Percentiles rank a stretch among this genome's conserved stretches.
Conservation (phyloP, 75 land plant genomes). For the Larix kaempferi region DNA sequence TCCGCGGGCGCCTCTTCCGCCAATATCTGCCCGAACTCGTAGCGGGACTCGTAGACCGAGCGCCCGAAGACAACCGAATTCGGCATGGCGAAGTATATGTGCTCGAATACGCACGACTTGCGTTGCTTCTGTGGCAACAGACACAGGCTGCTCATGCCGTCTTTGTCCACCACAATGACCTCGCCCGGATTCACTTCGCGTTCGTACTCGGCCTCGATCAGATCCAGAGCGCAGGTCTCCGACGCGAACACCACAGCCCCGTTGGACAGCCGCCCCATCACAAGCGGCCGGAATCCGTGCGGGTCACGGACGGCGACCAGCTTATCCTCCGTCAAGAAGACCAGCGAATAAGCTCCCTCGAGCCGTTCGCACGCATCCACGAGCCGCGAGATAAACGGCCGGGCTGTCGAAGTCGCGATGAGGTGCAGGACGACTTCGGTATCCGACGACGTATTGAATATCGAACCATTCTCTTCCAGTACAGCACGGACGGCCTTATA, state of each 20-base stretch:
- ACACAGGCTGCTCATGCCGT: slow-evolving; percentile 67
- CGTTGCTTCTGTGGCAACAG: slow-evolving; percentile 60
- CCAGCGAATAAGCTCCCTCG: slow-evolving; percentile 79
- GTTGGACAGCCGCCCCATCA: slow-evolving; percentile 73
- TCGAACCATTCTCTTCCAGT: slow-evolving; percentile 22
- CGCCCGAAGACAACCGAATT: slow-evolving; percentile 27
- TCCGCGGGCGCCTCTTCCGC: slow-evolving; percentile 26
- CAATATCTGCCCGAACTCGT: slow-evolving; percentile 16
- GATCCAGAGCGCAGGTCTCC: slow-evolving; percentile 92
- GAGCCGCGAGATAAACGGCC: slow-evolving; percentile 25
- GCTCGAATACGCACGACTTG: slow-evolving; percentile 87
- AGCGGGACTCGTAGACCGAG: slow-evolving; percentile 23
- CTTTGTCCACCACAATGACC: slow-evolving; percentile 70
- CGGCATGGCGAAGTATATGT: slow-evolving; percentile 30
- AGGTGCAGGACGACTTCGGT: slow-evolving; percentile 36
- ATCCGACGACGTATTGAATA: slow-evolving; percentile 25
- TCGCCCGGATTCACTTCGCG: slow-evolving; percentile 92
- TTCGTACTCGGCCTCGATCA: slow-evolving; percentile 78
- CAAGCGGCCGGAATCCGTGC: slow-evolving; percentile 85
- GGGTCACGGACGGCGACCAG: slow-evolving; percentile 92
- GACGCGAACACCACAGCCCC: slow-evolving; percentile 93
- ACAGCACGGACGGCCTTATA: slow-evolving; percentile 15
- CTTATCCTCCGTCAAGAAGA: slow-evolving; percentile 80
- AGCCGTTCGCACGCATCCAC: slow-evolving; percentile 54
- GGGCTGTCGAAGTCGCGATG: slow-evolving; percentile 36